Percentiles rank a stretch among this genome's conserved stretches.
Evolutionary conservation across 495 filamentous ascomycete species (phyloP).

Genomic region (Platismatia glauca): DNA sequence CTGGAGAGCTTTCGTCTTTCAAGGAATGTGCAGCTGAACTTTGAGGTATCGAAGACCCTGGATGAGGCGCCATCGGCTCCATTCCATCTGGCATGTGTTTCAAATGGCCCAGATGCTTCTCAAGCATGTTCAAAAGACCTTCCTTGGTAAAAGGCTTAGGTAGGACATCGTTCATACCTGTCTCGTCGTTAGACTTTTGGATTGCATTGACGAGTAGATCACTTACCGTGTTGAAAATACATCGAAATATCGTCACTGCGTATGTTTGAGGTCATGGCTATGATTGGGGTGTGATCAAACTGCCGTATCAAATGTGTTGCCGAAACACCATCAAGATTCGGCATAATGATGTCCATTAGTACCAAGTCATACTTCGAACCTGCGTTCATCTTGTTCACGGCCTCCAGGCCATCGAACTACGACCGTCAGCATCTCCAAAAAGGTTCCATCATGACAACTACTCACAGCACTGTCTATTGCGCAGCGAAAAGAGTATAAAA

Average conservation of each 20-base stretch:
- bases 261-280: conserved; percentile 99
- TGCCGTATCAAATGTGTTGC: conserved; percentile 91
- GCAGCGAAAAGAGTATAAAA: conserved; percentile 80
- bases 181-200: conserved; percentile 10
- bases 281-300: conserved; percentile 79
- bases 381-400: conserved; percentile 81
- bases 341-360: conserved; percentile 99
- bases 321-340: conserved; percentile 87
- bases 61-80: conserved; percentile 46
- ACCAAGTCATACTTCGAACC: conserved; percentile 85
- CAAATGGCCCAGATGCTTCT: conserved; percentile 77
- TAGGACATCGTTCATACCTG: conserved; percentile 98
- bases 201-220: conserved; percentile 6
- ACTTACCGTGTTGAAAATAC: conserved; percentile 92
- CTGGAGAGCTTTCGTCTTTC: conserved; percentile 78
- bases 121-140: conserved; percentile 80
- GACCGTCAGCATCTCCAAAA: conserved; percentile 11
- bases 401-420: conserved; percentile 82
- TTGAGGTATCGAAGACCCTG: conserved; percentile 31
- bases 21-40: conserved; percentile 51
- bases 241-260: conserved; percentile 93
- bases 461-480: conserved; percentile 86
- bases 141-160: conserved; percentile 97
- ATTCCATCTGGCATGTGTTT: conserved; percentile 52
- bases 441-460: conserved; percentile 15